Evolutionary conservation across 2,329 filamentous ascomycete genomes (phyloP), one percentile per base, ranked within the genome.

Genomic region (Alternaria ethzedia): DNA sequence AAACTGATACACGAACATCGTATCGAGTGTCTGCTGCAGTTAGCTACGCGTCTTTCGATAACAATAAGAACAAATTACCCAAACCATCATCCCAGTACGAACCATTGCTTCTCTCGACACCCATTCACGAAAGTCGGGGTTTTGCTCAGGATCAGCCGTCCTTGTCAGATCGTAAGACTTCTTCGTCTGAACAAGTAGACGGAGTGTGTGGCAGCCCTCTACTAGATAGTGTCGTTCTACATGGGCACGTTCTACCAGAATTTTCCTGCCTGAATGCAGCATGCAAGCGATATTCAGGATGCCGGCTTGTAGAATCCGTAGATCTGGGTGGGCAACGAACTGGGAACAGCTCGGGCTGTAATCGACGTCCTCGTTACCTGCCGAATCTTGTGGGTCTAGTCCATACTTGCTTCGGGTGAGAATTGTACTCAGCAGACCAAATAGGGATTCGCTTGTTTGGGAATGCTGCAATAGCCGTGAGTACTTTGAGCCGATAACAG

Each of bases 401-500:
- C 56, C 56, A 58, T 57, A 57, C 20, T 57, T 57, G 10, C 15
- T n/a, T 5, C 54, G 43, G 3, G 44, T 47, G 11, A 66, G 49
- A 5, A 54, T 54, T 9, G 28, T 21, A 25, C 41, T 41, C n/a
- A 68, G 49, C 11, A 63, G 20, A 23, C 32, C 50, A 12, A 20
- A 59, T 13, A 65, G 58, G 4, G 21, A 23, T 21, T 57, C 51
- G 21, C 23, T 21, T 12, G 36, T 30, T 20, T 30, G 36, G 8
- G 20, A 28, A 17, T 50, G 30, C 13, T 61, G 61, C 15, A n/a
- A 44, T 21, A 50, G 46, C 9, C 62, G 25, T 57, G 65, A 47
- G 49, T 71, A 76, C 36, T 67, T 72, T 20, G 72, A 70, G 10
- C 75, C 77, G 3, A 78, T 63, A 32, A 72, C 64, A 9, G 67